Evolutionary conservation across 2,329 filamentous ascomycete genomes (phyloP).

Genomic region (Fusarium nelsonii): DNA sequence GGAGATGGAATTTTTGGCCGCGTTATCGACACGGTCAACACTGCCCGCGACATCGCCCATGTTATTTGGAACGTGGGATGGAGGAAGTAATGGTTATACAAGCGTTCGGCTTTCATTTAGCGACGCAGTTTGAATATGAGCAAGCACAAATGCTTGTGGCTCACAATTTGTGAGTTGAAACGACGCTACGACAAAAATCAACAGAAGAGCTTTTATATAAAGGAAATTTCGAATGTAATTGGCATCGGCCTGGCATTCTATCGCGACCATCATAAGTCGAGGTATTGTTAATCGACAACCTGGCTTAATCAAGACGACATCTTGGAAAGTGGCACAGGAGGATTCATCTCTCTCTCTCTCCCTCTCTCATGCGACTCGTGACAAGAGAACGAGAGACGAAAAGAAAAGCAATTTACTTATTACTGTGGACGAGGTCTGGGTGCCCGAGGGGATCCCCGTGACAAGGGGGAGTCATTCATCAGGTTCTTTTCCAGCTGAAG

Average conservation of each 20-base stretch:
- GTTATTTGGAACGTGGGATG: slow-evolving; percentile 79
- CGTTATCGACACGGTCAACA: slow-evolving; percentile 84
- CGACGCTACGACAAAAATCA: slow-evolving; percentile 36
- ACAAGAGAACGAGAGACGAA: slow-evolving; percentile 25
- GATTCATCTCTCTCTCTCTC: not conserved
- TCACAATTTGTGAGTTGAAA: slow-evolving; percentile 36
- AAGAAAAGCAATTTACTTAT: slow-evolving; percentile 43
- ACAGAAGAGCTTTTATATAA: slow-evolving; percentile 38
- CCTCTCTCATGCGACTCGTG: slow-evolving; percentile 31
- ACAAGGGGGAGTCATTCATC: slow-evolving; percentile 19
- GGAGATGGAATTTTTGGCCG: slow-evolving; percentile 78
- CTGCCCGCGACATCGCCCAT: slow-evolving; percentile 76
- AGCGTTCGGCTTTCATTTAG: slow-evolving; percentile 27
- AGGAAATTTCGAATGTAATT: slow-evolving; percentile 28
- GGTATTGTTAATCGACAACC: slow-evolving; percentile 9
- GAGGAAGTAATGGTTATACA: slow-evolving; percentile 61
- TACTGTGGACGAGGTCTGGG: slow-evolving; percentile 22
- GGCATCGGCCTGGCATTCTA: slow-evolving; percentile 22
- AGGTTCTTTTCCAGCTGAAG: slow-evolving; percentile 6
- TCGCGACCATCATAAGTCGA: slow-evolving; percentile 13
- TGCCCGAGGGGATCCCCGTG: slow-evolving; percentile 14
- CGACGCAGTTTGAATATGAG: slow-evolving; percentile 33
- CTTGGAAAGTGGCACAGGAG: slow-evolving; percentile 37
- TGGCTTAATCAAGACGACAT: slow-evolving; percentile 8
- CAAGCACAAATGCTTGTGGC: slow-evolving; percentile 37